Evolutionary conservation across 257 asterid genomes (phyloP), one percentile per base, ranked within the genome.

Genomic region (Knoxia roxburghii): DNA sequence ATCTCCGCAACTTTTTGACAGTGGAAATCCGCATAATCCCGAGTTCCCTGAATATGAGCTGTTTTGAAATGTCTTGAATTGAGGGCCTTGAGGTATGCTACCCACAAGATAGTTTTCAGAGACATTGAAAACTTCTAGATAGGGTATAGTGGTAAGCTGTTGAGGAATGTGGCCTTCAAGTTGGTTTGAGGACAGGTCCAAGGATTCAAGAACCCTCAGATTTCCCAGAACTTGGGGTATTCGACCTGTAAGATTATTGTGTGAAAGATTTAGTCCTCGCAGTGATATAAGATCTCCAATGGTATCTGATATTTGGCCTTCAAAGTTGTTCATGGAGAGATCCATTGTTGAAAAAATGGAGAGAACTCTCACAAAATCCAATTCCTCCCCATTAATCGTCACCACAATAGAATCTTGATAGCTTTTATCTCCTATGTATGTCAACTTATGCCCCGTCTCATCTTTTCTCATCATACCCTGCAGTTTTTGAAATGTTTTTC

Each of bases 1-100:
- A 5, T 57, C 61, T 27, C 17, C 60, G n/a, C 79, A 75, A 9
- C 1, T 20, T 18, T 59, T 49, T 30, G 79, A 56, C 75, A 75
- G 40, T 39, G 79, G 79, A 37, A 56, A 48, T 39, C 79, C 79
- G 21, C 75, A 75, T 30, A 74, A 57, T 27, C 46, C 74, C 4
- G 18, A 1, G 68, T 74, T 74, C 20, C 71, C 75, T 0, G 13
- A 23, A 35, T 74, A 74, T 9, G 75, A 74, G 20, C 27, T 11
- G 43, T 69, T 69, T 18, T 23, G 14, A 41, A 63, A 74, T 37
- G 78, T 63, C 9, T 35, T 15, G 14, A 74, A 74, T 51, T 74
- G 78, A 13, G 27, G 32, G 0, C 58, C 50, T 29, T 0, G 39
- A 24, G 77, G 73, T 24, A 73, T 60, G 10, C 26, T 43, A 4